Conservation (phyloP, 2,329 filamentous ascomycete species). For the Aspergillus phoenicis region DNA sequence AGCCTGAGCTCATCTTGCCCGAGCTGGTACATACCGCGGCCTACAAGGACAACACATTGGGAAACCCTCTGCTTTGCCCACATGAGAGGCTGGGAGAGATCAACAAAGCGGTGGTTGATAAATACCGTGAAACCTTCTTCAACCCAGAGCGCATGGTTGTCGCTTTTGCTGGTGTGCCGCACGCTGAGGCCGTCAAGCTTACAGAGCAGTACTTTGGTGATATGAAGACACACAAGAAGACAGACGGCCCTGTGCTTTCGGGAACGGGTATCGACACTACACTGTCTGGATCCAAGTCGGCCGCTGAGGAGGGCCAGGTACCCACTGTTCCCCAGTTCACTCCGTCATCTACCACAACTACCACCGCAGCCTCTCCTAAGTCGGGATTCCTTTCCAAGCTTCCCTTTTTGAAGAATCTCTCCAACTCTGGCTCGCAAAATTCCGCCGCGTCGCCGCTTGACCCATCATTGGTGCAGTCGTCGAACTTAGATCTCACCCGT, state of each 20-base stretch:
- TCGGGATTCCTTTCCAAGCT: slow-evolving; percentile 77
- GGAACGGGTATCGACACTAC: slow-evolving; percentile 61
- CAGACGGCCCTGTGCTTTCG: slow-evolving; percentile 54
- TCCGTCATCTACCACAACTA: slow-evolving; percentile 41
- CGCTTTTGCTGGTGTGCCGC: slow-evolving; percentile 89
- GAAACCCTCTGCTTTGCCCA: slow-evolving; percentile 89
- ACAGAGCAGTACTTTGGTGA: slow-evolving; percentile 88
- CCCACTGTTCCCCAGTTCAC: slow-evolving; percentile 44
- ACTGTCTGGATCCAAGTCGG: slow-evolving; percentile 34
- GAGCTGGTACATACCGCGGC: slow-evolving; percentile 95
- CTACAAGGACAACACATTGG: slow-evolving; percentile 93
- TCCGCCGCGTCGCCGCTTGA: slow-evolving; percentile 61
- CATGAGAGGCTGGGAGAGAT: slow-evolving; percentile 78
- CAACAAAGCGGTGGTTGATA: slow-evolving; percentile 69
- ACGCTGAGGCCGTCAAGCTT: slow-evolving; percentile 75
- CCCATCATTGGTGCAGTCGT: slow-evolving; percentile 46
- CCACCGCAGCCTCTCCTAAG: slow-evolving; percentile 46
- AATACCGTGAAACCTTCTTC: slow-evolving; percentile 83
- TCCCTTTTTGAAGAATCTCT: slow-evolving; percentile 87
- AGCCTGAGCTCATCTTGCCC: slow-evolving; percentile 92
- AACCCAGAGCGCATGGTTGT: slow-evolving; percentile 89
- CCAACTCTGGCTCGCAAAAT: slow-evolving; percentile 66
- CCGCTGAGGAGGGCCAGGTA: slow-evolving; percentile 34
- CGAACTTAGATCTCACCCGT: slow-evolving; percentile 59
- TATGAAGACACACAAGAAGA: slow-evolving; percentile 66